Percentiles rank a stretch among this genome's conserved stretches.
Conservation (phyloP, 345 rosid genomes). For the Psidium guajava region DNA sequence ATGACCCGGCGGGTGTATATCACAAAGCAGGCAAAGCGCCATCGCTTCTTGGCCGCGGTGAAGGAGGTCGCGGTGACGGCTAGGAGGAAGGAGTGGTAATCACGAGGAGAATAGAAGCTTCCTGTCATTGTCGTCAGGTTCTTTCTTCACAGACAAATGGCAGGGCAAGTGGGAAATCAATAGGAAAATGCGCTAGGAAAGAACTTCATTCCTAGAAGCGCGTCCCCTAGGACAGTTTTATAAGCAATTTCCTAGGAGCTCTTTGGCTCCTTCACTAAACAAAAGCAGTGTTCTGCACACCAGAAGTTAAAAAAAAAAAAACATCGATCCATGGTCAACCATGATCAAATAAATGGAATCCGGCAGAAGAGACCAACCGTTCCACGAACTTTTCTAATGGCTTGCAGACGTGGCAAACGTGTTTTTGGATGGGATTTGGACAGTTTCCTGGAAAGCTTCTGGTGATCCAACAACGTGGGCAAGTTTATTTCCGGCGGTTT, state of each 20-base stretch:
- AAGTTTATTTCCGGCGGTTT: neutral
- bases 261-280: too few relatives aligned
- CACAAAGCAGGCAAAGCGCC: constrained; percentile 41
- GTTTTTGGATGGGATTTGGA: neutral
- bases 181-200: neutral
- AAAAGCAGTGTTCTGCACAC: too few relatives aligned
- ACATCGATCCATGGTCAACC: neutral
- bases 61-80: neutral
- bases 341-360: neutral
- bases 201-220: neutral
- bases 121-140: neutral
- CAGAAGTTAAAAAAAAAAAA: neutral
- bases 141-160: neutral
- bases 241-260: neutral
- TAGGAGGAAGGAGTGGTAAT: neutral
- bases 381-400: neutral
- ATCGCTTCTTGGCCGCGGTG: constrained; percentile 10
- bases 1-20: constrained; percentile 36
- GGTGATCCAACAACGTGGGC: neutral
- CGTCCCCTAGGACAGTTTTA: neutral
- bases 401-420: neutral
- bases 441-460: neutral
- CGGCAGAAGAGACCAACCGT: neutral
- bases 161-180: neutral
- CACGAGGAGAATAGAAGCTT: neutral